Percentiles rank a stretch among this genome's conserved stretches.
Conservation (phyloP, 2,329 filamentous ascomycete genomes). For the Pyrenophora teres region DNA sequence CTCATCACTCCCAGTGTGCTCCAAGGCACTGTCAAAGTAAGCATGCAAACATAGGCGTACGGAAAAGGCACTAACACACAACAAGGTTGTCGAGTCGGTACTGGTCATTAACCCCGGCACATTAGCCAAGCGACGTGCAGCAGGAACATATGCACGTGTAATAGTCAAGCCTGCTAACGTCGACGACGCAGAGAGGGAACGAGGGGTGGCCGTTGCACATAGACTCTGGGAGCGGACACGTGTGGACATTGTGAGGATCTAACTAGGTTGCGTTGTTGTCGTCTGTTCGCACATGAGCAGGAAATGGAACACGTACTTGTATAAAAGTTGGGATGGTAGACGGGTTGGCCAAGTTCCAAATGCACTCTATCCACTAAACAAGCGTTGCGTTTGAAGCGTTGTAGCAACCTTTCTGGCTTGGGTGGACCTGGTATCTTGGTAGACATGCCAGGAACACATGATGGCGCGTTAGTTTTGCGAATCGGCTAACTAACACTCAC, state of each 20-base stretch:
- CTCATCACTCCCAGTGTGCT: slow-evolving; percentile 81
- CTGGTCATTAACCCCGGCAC: slow-evolving; percentile 89
- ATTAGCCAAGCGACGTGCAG: slow-evolving; percentile 79
- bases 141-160: slow-evolving; percentile 85
- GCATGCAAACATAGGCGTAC: background rate
- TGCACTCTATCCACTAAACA: too few species aligned
- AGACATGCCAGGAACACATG: slow-evolving; percentile 3
- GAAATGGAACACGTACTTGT: background rate
- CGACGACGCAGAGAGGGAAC: slow-evolving; percentile 62
- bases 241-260: slow-evolving; percentile 83
- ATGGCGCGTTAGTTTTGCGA: slow-evolving; percentile 18
- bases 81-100: slow-evolving; percentile 85
- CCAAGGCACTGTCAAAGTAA: slow-evolving; percentile 85
- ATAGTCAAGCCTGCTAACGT: slow-evolving; percentile 69
- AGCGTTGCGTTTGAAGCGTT: too few species aligned
- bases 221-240: slow-evolving; percentile 80
- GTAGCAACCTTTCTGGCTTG: too few species aligned
- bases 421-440: too few species aligned
- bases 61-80: background rate
- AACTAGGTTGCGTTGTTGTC: slow-evolving; percentile 53
- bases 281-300: background rate
- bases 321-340: too few species aligned
- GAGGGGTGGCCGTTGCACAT: slow-evolving; percentile 66
- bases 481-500: slow-evolving; percentile 1
- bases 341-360: too few species aligned